Evolutionary conservation across 2,329 filamentous ascomycete genomes (phyloP).

Genomic region (Passalora sequoiae): DNA sequence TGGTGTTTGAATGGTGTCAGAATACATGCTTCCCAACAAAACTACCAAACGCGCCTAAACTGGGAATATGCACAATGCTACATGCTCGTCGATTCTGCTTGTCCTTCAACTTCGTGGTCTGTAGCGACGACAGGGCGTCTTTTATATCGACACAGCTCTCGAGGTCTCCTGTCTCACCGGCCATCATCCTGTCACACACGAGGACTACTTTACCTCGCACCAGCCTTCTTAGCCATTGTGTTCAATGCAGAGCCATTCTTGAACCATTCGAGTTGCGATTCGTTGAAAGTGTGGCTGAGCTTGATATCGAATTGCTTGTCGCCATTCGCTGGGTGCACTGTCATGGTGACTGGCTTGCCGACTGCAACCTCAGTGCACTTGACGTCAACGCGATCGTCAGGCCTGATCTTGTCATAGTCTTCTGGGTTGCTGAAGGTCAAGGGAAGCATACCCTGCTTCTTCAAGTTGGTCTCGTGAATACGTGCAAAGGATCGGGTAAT

Average conservation of each 20-base stretch:
- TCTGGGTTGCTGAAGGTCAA: slow-evolving; percentile 90
- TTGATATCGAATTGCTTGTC: slow-evolving; percentile 68
- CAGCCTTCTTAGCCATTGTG: slow-evolving; percentile 79
- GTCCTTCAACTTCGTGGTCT: slow-evolving; percentile 10
- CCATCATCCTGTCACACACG: slow-evolving; percentile 5
- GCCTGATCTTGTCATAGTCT: slow-evolving; percentile 96
- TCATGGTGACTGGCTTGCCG: slow-evolving; percentile 87
- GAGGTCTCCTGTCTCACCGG: slow-evolving; percentile 9
- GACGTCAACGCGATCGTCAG: slow-evolving; percentile 87
- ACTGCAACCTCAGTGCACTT: slow-evolving; percentile 83
- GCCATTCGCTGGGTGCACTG: slow-evolving; percentile 86
- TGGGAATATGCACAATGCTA: slow-evolving; percentile 23
- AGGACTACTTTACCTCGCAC: slow-evolving; percentile 12
- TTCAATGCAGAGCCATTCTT: slow-evolving; percentile 95
- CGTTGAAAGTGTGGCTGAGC: slow-evolving; percentile 96
- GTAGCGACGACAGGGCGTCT: slow-evolving; percentile 17
- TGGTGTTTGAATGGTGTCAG: slow-evolving; percentile 20
- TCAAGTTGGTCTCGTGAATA: slow-evolving; percentile 99
- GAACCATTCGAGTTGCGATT: slow-evolving; percentile 97
- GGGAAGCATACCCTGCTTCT: slow-evolving; percentile 99
- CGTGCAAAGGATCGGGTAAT: slow-evolving; percentile 93
- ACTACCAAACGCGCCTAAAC: slow-evolving; percentile 20
- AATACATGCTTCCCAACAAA: slow-evolving; percentile 19
- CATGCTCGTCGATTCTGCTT: slow-evolving; percentile 14
- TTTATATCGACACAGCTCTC: slow-evolving; percentile 15